Percentiles rank a stretch among this genome's conserved stretches.
phyloP scores from a whole-genome alignment of 2,329 filamentous ascomycete species.

The Alternaria arborescens region DNA sequence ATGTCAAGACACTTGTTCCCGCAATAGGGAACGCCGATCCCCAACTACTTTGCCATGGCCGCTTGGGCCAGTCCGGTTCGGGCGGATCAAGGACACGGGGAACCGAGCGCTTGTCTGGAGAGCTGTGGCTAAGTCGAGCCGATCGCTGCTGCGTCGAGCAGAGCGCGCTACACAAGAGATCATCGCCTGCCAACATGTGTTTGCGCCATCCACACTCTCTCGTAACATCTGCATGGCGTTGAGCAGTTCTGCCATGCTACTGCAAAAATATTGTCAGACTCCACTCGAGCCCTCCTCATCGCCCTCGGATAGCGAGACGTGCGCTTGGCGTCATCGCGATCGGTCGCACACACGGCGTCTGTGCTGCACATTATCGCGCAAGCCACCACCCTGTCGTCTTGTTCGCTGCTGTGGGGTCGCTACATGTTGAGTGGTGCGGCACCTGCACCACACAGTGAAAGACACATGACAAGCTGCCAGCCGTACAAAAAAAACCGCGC shows the following conservation, averaged over 20 bases:
- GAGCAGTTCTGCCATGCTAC: background rate
- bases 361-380: slow-evolving; percentile 32
- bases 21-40: slow-evolving; percentile 36
- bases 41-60: slow-evolving; percentile 20
- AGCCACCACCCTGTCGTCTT: slow-evolving; percentile 31
- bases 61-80: slow-evolving; percentile 29
- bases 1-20: slow-evolving; percentile 20
- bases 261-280: background rate
- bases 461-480: slow-evolving; percentile 28
- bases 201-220: slow-evolving; percentile 19
- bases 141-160: slow-evolving; percentile 33
- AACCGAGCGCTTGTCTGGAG: slow-evolving; percentile 37
- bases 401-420: slow-evolving; percentile 33
- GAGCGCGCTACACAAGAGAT: slow-evolving; percentile 27
- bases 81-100: slow-evolving; percentile 33
- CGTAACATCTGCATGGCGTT: slow-evolving; percentile 2
- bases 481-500: slow-evolving; percentile 26
- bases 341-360: slow-evolving; percentile 31
- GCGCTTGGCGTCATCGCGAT: slow-evolving; percentile 44
- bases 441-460: slow-evolving; percentile 19
- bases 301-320: slow-evolving; percentile 19
- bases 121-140: slow-evolving; percentile 29
- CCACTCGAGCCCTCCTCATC: background rate
- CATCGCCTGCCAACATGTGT: slow-evolving; percentile 34
- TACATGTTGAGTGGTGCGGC: slow-evolving; percentile 16